Evolutionary conservation across 2,329 filamentous ascomycete species (phyloP), one percentile per base, ranked within the genome.

Genomic region (Acephala macrosclerotiorum): DNA sequence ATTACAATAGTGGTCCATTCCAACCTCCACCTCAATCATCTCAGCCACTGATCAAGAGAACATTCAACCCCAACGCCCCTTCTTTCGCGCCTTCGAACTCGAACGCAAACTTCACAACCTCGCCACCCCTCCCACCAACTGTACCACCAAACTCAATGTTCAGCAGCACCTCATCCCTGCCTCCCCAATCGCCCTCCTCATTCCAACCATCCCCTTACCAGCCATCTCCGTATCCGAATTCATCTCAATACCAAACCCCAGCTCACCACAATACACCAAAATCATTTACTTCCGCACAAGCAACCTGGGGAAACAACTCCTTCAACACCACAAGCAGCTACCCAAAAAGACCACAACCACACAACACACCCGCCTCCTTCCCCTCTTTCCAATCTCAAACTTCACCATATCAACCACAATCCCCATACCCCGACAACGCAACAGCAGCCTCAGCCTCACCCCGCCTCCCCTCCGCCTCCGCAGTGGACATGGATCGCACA

Each of bases 11-110:
- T 14, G 45, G 20, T 7, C n/a, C 45, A 11, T 49, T 49, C 45
- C 45, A 49, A 49, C 45, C 45, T 22, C 45, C 45, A 6, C 47
- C 22, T 2, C 51, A 38, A 58, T 53, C 42, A 65, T 29, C 3
- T 2, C 47, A 29, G 29, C n/a, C n/a, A n/a, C n/a, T n/a, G n/a
- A n/a, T n/a, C n/a, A 36, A 36, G 49, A 51, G 55, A 33, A 18
- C 55, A 33, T 71, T 71, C 63, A 71, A 72, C 47, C 70, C 71
- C 12, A 60, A 58, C 16, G 68, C 66, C 1, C 69, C 70, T 2
- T 51, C 68, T 1, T 72, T 74, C 65, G 61, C 67, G 2, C 66
- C 70, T 6, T 66, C 64, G 0, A 22, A 47, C 1, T 51, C 65
- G 2, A 20, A 33, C 3, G 9, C 25, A 8, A 47, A 35, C 11